Evolutionary conservation across 768 basidiomycete species (phyloP).

Genomic region (Lactarius sp.): DNA sequence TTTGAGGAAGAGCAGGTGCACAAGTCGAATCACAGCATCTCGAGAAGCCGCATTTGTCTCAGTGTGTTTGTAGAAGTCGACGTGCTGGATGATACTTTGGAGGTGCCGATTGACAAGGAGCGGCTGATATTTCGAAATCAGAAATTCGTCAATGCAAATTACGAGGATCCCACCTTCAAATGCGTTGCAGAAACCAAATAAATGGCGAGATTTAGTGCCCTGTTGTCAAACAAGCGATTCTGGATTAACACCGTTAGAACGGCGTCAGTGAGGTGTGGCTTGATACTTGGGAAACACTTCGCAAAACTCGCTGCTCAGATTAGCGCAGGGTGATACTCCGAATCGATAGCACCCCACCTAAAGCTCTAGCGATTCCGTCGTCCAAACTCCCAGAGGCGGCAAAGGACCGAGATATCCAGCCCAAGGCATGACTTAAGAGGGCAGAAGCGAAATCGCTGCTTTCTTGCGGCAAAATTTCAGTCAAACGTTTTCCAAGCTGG

Average conservation of each 20-base stretch:
- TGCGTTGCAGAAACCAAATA: constrained; percentile 27
- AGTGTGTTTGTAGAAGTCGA: constrained; percentile 51
- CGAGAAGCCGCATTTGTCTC: constrained; percentile 34
- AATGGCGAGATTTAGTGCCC: constrained; percentile 31
- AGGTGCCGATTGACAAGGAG: constrained; percentile 67
- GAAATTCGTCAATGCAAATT: not conserved
- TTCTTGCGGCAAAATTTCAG: constrained; percentile 8
- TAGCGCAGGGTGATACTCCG: not conserved
- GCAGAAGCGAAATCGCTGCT: not conserved
- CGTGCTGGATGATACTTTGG: constrained; percentile 70
- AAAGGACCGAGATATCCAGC: constrained; percentile 15
- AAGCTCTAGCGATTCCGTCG: not conserved
- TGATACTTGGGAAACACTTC: constrained; percentile 34
- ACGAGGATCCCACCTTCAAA: constrained; percentile 54
- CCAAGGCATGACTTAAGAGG: constrained; percentile 7
- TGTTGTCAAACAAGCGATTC: constrained; percentile 43
- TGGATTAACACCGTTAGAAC: constrained; percentile 60
- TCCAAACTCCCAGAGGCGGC: constrained; percentile 8
- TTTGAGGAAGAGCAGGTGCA: constrained; percentile 64
- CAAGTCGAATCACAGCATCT: constrained; percentile 47
- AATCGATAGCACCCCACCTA: constrained; percentile 8
- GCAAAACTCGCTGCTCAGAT: constrained; percentile 19
- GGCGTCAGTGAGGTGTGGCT: constrained; percentile 60
- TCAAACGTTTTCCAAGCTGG: constrained; percentile 3
- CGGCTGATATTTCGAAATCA: constrained; percentile 40